Evolutionary conservation across 2,329 filamentous ascomycete genomes (phyloP), one percentile per base, ranked within the genome.

Genomic region (Ilyonectria robusta): DNA sequence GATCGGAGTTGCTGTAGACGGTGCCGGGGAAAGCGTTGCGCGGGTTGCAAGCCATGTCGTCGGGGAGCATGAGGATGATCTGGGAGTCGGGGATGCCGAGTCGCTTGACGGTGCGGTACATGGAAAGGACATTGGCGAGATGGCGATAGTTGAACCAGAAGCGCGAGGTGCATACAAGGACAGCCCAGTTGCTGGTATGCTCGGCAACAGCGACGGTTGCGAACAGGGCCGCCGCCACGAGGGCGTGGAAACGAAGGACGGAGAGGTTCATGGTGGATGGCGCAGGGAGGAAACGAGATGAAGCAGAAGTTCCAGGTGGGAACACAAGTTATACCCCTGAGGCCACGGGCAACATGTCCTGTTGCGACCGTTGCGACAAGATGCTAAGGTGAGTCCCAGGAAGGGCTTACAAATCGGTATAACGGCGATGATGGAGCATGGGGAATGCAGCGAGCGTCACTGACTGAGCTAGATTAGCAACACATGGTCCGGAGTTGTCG

Each of bases 121-220:
- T 91, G 66, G 95, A 98, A 68, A 99, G 90, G 19, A 97, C 96
- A 84, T 99, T 99, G 81, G 96, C 95, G 59, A 99, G 92, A 81
- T 99, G 96, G 65, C 96, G 93, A 83, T 99, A 99, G 84, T 99
- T 99, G 90, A 99, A 99, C 96, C 96, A 99, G 87, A 99, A 99
- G 60, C 96, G 93, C 59, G 96, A 99, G 6, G 96, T 99, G 72
- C 93, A 96, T 66, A 99, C 96, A n/a, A 99, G 91, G 69, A 99
- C 96, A 10, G 96, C 96, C 96, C 96, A 99, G 83, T 99, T 99
- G 79, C 94, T 98, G 17, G 96, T 99, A 83, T 99, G 96, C 76
- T 95, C 92, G 72, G 90, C 89, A 31, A 86, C 83, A 66, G 85
- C 82, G 26, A 76, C 75, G 9, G 85, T 79, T 62, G 82, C 79